These are phyloP conservation scores for Populus nigra DNA, from an alignment of 345 rosid species.

Conservation along the genomic window DNA sequence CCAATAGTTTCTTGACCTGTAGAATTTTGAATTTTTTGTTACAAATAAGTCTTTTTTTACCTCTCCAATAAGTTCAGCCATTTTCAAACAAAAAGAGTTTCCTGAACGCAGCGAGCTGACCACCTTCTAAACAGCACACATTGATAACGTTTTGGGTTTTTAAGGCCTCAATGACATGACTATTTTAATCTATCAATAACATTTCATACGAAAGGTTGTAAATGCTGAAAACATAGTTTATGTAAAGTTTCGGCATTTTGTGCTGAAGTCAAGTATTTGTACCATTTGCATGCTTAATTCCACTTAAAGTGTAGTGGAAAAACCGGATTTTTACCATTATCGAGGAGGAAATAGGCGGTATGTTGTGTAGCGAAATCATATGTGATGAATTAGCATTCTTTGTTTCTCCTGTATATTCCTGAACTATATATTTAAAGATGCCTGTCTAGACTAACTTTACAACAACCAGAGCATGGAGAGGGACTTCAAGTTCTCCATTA, in stretches of 20 bases:
- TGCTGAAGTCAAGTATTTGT: too few relatives aligned
- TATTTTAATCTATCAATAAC: neutral
- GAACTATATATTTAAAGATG: neutral
- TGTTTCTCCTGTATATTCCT: neutral
- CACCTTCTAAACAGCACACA: neutral
- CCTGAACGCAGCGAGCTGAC: too few relatives aligned
- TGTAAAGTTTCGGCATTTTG: too few relatives aligned
- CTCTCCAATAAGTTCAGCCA: too few relatives aligned
- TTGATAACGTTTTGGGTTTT: neutral
- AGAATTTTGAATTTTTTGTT: neutral
- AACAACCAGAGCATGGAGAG: conserved; percentile 79
- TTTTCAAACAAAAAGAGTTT: too few relatives aligned
- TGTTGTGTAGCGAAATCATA: neutral
- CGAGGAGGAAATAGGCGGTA: neutral
- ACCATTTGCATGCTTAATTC: neutral
- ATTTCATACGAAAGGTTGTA: neutral
- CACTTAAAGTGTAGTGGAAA: neutral
- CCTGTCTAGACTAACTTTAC: neutral
- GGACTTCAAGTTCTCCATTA: conserved; percentile 87
- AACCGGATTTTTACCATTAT: neutral
- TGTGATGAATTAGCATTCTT: neutral
- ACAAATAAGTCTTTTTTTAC: too few relatives aligned
- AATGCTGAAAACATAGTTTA: neutral
- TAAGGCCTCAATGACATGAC: neutral
- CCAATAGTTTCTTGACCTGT: neutral